These are phyloP conservation scores for Pneumocystis wakefieldiae DNA, from an alignment of 1,139 yeast genomes.

Conservation along the genomic window DNA sequence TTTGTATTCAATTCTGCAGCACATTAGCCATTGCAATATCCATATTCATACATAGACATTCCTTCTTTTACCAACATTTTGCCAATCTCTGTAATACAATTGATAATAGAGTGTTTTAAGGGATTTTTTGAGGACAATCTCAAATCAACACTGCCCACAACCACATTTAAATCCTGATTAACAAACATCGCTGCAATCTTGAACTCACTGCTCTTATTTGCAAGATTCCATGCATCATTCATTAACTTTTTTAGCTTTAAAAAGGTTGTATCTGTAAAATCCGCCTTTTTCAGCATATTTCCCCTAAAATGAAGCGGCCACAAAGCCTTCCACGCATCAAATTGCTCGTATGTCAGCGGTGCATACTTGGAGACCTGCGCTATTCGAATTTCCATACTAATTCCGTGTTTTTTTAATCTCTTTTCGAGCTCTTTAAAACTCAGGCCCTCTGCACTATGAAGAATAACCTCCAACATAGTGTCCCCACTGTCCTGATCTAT, in stretches of 20 bases:
- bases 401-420: not conserved
- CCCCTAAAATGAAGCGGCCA: conserved; percentile 10
- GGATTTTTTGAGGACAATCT: conserved; percentile 27
- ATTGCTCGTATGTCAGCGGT: conserved; percentile 6
- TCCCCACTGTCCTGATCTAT: not conserved
- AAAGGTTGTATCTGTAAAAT: conserved; percentile 2
- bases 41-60: conserved; percentile 20
- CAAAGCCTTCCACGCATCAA: conserved; percentile 3
- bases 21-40: conserved; percentile 4
- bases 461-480: conserved; percentile 2
- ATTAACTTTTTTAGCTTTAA: conserved; percentile 4
- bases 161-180: not conserved
- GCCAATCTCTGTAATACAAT: conserved; percentile 50
- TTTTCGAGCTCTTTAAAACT: conserved; percentile 2
- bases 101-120: conserved; percentile 59
- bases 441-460: conserved; percentile 4
- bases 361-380: conserved; percentile 4
- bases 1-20: conserved; percentile 14
- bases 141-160: not conserved
- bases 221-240: conserved; percentile 2
- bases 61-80: conserved; percentile 28
- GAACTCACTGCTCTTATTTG: not conserved
- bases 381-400: not conserved
- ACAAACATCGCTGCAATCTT: not conserved
- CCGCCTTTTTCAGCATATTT: conserved; percentile 1